phyloP scores from a whole-genome alignment of 495 filamentous ascomycete genomes.

The Hyaloscypha bicolor region DNA sequence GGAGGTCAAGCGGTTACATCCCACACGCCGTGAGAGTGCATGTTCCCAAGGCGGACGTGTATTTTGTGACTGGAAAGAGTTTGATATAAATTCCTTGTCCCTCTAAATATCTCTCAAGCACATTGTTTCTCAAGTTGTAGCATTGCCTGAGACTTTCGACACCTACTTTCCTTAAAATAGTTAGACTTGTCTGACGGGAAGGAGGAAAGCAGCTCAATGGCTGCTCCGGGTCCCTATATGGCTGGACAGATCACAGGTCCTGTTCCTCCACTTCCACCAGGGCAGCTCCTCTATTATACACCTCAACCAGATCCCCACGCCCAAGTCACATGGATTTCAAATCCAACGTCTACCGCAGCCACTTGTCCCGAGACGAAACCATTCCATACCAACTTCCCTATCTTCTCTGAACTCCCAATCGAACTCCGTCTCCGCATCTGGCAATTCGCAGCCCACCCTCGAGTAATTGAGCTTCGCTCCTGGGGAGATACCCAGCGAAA shows the following conservation, averaged over 20 bases:
- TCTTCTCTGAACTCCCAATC: slow-evolving; percentile 21
- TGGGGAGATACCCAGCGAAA: slow-evolving; percentile 18
- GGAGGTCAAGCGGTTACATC: neutral
- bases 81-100: neutral
- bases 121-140: neutral
- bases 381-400: slow-evolving; percentile 10
- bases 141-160: no score
- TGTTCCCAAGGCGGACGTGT: neutral
- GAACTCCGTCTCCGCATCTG: slow-evolving; percentile 31
- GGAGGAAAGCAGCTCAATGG: neutral
- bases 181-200: neutral
- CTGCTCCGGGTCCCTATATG: neutral
- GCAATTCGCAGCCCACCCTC: slow-evolving; percentile 12
- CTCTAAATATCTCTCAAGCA: neutral
- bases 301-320: slow-evolving; percentile 5
- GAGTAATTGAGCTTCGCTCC: slow-evolving; percentile 28
- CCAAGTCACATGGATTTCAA: slow-evolving; percentile 2
- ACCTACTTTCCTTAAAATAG: neutral
- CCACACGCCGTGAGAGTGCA: neutral
- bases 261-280: neutral
- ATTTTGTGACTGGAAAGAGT: neutral
- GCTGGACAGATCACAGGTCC: slow-evolving; percentile 2
- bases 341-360: neutral
- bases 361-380: neutral
- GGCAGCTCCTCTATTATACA: neutral